Percentiles rank a stretch among this genome's conserved stretches.
Conservation (phyloP, 345 rosid genomes). For the Linum lewisii region DNA sequence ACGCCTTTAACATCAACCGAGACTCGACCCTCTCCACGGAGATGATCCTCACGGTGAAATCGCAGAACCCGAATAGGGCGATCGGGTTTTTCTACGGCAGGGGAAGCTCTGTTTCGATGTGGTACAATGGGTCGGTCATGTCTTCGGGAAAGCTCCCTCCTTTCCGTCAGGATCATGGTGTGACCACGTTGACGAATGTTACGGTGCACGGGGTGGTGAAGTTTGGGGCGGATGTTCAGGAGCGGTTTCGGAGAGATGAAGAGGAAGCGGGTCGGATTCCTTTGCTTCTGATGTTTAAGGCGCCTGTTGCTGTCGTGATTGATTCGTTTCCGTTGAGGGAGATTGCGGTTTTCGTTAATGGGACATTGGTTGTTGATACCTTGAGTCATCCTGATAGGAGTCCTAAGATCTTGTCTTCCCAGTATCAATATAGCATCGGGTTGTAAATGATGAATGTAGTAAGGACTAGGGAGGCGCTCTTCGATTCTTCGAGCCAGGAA, state of each 20-base stretch:
- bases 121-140: constrained; percentile 19
- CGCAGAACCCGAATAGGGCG: constrained; percentile 30
- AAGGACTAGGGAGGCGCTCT: neutral
- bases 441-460: neutral
- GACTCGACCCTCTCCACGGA: constrained; percentile 35
- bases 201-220: constrained; percentile 30
- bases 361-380: constrained; percentile 39
- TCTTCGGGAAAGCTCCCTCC: constrained; percentile 40
- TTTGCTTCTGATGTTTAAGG: constrained; percentile 27
- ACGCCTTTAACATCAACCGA: constrained; percentile 19
- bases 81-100: constrained; percentile 32
- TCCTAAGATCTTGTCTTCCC: constrained; percentile 23
- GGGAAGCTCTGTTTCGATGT: constrained; percentile 27
- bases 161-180: constrained; percentile 30
- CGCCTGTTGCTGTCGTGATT: constrained; percentile 27
- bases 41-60: constrained; percentile 28
- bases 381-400: constrained; percentile 20
- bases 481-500: too few species aligned
- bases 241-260: constrained; percentile 19
- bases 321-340: constrained; percentile 19
- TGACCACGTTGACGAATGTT: constrained; percentile 20
- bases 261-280: constrained; percentile 32
- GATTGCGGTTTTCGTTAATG: constrained; percentile 24
- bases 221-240: constrained; percentile 30
- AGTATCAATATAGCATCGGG: constrained; percentile 17